phyloP scores from a whole-genome alignment of 2,329 filamentous ascomycete genomes.

The Sordariomycetes sp. region DNA sequence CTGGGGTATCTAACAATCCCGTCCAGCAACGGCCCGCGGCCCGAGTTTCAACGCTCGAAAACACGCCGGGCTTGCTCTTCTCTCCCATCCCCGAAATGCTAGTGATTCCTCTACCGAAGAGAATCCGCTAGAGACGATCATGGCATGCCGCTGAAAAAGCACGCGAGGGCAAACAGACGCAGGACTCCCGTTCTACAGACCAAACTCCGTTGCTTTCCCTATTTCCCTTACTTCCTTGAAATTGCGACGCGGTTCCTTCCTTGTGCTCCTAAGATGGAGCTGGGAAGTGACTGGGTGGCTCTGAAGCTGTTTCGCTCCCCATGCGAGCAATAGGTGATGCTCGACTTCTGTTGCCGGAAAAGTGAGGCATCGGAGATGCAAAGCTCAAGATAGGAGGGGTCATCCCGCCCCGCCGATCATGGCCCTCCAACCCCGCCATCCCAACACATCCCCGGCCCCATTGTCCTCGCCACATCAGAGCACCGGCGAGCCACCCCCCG shows the following conservation, averaged over 20 bases:
- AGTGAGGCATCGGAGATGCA: no score
- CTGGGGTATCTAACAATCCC: background rate
- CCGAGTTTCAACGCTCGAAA: background rate
- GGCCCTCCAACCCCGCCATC: background rate
- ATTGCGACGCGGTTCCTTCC: background rate
- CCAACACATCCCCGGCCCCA: background rate
- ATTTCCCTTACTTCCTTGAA: background rate
- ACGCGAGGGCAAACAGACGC: background rate
- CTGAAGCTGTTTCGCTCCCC: no score
- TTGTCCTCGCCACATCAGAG: background rate
- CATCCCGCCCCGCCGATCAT: no score
- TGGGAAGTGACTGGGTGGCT: background rate
- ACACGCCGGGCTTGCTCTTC: background rate
- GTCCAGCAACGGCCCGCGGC: background rate
- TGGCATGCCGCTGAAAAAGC: background rate
- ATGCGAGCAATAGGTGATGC: no score
- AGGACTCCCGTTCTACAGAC: background rate
- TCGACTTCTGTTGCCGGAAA: no score
- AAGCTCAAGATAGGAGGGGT: no score
- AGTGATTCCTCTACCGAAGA: no score
- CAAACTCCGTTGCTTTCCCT: background rate
- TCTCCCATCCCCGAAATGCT: background rate
- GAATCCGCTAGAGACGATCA: background rate
- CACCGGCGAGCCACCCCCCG: background rate
- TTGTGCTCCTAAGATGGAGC: background rate